Evolutionary conservation across 1,139 yeast species (phyloP).

Genomic region (Arxiozyma slooffiae): DNA sequence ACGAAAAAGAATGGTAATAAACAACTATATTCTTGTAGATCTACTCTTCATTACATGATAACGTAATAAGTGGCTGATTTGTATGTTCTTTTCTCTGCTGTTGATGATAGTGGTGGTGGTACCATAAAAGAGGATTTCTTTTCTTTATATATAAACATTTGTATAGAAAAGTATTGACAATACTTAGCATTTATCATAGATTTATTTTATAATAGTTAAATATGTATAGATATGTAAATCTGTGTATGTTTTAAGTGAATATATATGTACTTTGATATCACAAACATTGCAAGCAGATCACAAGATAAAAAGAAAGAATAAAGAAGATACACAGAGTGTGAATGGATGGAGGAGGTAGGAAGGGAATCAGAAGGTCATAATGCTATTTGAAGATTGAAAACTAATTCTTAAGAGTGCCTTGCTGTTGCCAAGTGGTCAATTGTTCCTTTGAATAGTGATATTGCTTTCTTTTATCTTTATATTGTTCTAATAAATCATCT

Average conservation of each 20-base stretch:
- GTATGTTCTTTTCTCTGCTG: not conserved
- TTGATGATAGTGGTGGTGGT: no score
- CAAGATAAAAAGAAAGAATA: not conserved
- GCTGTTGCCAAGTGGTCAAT: constrained; percentile 24
- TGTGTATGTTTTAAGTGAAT: no score
- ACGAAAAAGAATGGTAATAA: not conserved
- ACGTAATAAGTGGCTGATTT: not conserved
- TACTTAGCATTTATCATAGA: not conserved
- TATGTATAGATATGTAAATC: no score
- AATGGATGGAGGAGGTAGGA: no score
- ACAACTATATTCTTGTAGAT: not conserved
- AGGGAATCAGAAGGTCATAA: not conserved
- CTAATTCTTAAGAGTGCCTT: constrained; percentile 14
- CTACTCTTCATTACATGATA: not conserved
- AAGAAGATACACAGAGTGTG: not conserved
- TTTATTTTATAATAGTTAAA: no score
- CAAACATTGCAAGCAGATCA: no score
- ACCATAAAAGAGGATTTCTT: not conserved
- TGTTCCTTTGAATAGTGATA: constrained; percentile 23
- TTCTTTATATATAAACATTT: not conserved
- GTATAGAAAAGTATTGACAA: not conserved
- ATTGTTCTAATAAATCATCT: constrained; percentile 16
- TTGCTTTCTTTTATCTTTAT: constrained; percentile 14
- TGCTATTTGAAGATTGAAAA: not conserved
- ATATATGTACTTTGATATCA: not conserved